Base-by-base conservation (phyloP, 257 asterid genomes). In the Primulina tabacum region DNA sequence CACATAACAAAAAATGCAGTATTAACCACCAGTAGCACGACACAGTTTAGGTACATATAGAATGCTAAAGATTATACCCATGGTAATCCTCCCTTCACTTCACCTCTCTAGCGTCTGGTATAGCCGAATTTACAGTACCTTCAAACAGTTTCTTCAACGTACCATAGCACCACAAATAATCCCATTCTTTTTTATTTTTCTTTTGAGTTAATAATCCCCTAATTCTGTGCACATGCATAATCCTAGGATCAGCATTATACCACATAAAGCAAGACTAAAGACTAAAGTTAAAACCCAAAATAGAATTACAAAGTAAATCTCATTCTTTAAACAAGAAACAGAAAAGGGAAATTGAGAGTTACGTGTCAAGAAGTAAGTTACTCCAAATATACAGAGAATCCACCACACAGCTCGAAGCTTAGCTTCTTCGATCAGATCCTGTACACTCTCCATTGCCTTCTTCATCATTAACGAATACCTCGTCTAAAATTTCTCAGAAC, bases 371-470 rank as follows among this genome's bases (percentile, higher is more conserved):
- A 83, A 82, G 85, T 92, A 92, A 76, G 94, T 86, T 50, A 88
- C 73, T 21, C 81, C 75, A 79, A 89, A 92, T 72, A 89, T 86
- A 80, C 89, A 89, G 34, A 92, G 80, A 67, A 83, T 84, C 98
- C 98, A 92, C 90, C 90, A 92, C 56, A 92, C 86, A 61, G 95
- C 81, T 65, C 98, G 96, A 78, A 88, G 78, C 89, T 89, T 92
- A n/a, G 95, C 96, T 79, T 92, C 96, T 78, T 87, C 87, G 82
- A 92, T 92, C 73, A 92, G 96, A 83, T 85, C 96, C 34, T 83
- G 89, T 65, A 92, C 7, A 64, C 85, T 86, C 69, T 80, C 90
- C 89, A 82, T 84, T 16, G 81, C 59, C 79, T 74, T 86, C 94
- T 74, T 80, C 88, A 78, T 83, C 17, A 16, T 80, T 30, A 4